Conservation (phyloP, 1,139 yeast genomes). For the Magnusiomyces starmeri region DNA sequence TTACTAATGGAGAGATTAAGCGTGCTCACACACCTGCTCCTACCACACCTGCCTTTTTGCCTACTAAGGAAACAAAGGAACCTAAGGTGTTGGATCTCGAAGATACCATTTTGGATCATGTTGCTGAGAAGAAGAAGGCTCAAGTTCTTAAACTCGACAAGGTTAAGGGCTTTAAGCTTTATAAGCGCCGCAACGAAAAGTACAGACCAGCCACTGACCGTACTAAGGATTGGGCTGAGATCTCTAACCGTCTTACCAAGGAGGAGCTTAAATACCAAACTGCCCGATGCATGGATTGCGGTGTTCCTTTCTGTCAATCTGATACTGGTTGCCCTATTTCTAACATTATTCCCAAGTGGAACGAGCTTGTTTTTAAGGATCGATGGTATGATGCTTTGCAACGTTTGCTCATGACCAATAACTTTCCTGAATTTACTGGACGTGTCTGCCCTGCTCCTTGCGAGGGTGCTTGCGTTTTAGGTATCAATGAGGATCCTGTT, state of each 20-base stretch:
- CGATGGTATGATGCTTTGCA: conserved; percentile 94
- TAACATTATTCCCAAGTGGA: conserved; percentile 96
- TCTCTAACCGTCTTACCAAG: conserved; percentile 71
- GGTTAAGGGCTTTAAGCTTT: conserved; percentile 86
- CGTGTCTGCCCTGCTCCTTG: conserved; percentile 99
- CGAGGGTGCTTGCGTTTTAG: conserved; percentile 96
- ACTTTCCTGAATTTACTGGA: conserved; percentile 97
- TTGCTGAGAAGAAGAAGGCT: conserved; percentile 55
- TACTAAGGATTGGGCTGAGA: conserved; percentile 87
- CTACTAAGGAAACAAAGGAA: conserved; percentile 40
- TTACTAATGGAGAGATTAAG: conserved; percentile 73
- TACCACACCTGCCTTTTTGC: not conserved
- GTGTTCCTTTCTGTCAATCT: conserved; percentile 97
- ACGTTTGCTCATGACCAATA: conserved; percentile 89
- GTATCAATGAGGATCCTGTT: conserved; percentile 90
- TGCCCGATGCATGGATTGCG: conserved; percentile 99
- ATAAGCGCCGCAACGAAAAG: conserved; percentile 80
- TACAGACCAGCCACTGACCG: conserved; percentile 75
- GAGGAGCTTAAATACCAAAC: conserved; percentile 87
- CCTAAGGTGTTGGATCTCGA: conserved; percentile 87
- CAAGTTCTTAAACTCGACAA: conserved; percentile 62
- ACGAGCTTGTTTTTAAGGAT: conserved; percentile 89
- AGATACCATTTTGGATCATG: conserved; percentile 71
- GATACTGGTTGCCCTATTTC: conserved; percentile 98
- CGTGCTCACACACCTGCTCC: conserved; percentile 22